These are phyloP conservation scores for Sedum album DNA, from an alignment of 164 flowering plant genomes.

Conservation along the genomic window DNA sequence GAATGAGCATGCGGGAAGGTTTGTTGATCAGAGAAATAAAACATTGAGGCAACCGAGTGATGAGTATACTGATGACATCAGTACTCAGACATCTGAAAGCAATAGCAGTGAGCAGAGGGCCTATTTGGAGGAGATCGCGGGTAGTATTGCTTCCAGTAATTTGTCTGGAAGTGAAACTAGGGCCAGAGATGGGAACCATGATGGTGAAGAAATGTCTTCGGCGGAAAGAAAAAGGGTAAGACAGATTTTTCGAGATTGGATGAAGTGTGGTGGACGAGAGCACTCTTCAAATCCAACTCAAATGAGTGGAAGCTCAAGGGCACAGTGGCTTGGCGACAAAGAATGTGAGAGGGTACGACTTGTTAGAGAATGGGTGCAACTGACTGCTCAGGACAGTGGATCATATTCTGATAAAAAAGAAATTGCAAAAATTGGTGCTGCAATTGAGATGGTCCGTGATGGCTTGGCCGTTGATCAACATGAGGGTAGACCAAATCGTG, in stretches of 20 bases:
- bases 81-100: constrained; percentile 13
- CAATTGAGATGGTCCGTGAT: constrained; percentile 48
- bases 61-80: constrained; percentile 17
- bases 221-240: constrained; percentile 75
- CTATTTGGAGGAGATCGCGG: constrained; percentile 19
- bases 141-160: constrained; percentile 22
- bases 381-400: constrained; percentile 53
- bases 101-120: constrained; percentile 20
- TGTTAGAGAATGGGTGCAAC: constrained; percentile 78
- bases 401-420: constrained; percentile 41
- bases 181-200: constrained; percentile 20
- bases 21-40: constrained; percentile 22
- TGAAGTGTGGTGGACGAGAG: constrained; percentile 43
- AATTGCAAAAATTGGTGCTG: constrained; percentile 32
- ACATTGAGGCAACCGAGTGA: constrained; percentile 22
- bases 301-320: constrained; percentile 35
- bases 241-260: constrained; percentile 74
- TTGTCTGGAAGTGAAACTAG: constrained; percentile 22
- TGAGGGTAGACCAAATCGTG: constrained; percentile 39
- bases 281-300: constrained; percentile 33
- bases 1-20: constrained; percentile 43
- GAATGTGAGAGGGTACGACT: constrained; percentile 77
- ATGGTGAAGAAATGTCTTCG: constrained; percentile 26
- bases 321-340: constrained; percentile 73
- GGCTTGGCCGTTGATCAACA: constrained; percentile 35